Evolutionary conservation across 345 rosid species (phyloP), one percentile per base, ranked within the genome.

Genomic region (Populus pruinosa): DNA sequence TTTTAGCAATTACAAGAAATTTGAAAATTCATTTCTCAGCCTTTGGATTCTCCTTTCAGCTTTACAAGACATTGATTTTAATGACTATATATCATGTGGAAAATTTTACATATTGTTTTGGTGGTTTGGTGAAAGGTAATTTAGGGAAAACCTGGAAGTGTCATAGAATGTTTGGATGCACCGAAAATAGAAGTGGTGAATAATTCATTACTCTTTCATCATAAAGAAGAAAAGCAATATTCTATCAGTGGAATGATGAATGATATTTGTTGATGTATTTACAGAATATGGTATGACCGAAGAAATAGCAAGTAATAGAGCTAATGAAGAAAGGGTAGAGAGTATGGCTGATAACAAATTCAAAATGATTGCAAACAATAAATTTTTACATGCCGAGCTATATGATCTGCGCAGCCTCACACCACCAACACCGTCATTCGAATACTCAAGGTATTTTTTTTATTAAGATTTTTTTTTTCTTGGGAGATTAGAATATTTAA

Each of bases 401-500:
- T 76, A 77, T 63, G 78, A 88, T 73, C 70, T 75, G 33, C 75
- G 67, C 44, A 80, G 79, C 78, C 80, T 82, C 29, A 83, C 77
- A 18, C 91, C 88, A 35, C n/a, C 74, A 63, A 88, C 92, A 16
- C 90, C 94, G 65, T 82, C 86, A 74, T 74, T 88, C 69, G 84
- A 84, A 44, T 81, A 67, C 74, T 84, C 88, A 47, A 83, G 83
- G 92, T 79, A 68, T 35, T 67, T 70, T 61, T 56, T 27, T 38
- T 53, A 50, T 71, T 73, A 66, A 59, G 47, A n/a, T 72, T 78
- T 33, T 68, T 41, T 23, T 23, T 36, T 73, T 69, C 63, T 59
- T 2, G 23, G 66, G 25, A 35, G 62, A 69, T 21, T 16, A 43
- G 47, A 56, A 21, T 31, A 21, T 69, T 61, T 20, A 44, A 33